Evolutionary conservation across 1,284 basidiomycete genomes (phyloP).

Genomic region (Sphagnurus paluster): DNA sequence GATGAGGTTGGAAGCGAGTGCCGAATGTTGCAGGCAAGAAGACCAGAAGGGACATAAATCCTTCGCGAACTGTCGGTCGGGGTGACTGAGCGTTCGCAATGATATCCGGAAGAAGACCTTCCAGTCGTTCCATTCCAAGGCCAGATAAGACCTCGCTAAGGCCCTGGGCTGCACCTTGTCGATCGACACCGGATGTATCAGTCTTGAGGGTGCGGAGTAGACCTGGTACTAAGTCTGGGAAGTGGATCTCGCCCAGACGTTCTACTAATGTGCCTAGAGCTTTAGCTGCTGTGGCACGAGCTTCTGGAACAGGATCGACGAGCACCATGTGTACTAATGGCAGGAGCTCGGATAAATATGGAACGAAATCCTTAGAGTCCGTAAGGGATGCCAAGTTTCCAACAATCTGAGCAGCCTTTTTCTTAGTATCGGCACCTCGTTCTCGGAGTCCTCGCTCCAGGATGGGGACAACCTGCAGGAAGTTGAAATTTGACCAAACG

Average conservation of each 20-base stretch:
- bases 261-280: constrained; percentile 97
- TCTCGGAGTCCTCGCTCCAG: constrained; percentile 93
- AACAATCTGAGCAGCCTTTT: constrained; percentile 95
- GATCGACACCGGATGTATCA: constrained; percentile 93
- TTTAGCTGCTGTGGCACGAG: constrained; percentile 95
- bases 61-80: constrained; percentile 91
- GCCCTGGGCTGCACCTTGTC: constrained; percentile 98
- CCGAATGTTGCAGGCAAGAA: constrained; percentile 98
- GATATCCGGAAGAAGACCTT: constrained; percentile 93
- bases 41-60: constrained; percentile 97
- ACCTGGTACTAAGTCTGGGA: constrained; percentile 94
- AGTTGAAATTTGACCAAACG: constrained; percentile 12
- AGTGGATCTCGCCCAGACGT: constrained; percentile 92
- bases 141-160: constrained; percentile 95
- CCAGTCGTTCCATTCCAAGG: constrained; percentile 95
- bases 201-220: constrained; percentile 89
- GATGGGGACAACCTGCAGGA: constrained; percentile 84
- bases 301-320: constrained; percentile 95
- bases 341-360: constrained; percentile 86
- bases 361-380: constrained; percentile 96
- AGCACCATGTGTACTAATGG: constrained; percentile 93
- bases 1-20: constrained; percentile 91
- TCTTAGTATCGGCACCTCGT: constrained; percentile 91
- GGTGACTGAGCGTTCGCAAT: constrained; percentile 90
- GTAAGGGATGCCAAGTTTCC: constrained; percentile 96